Percentiles rank a stretch among this genome's conserved stretches.
These are phyloP conservation scores for Claviceps purpurea DNA, from an alignment of 2,329 filamentous ascomycete species.

Conservation along the genomic window DNA sequence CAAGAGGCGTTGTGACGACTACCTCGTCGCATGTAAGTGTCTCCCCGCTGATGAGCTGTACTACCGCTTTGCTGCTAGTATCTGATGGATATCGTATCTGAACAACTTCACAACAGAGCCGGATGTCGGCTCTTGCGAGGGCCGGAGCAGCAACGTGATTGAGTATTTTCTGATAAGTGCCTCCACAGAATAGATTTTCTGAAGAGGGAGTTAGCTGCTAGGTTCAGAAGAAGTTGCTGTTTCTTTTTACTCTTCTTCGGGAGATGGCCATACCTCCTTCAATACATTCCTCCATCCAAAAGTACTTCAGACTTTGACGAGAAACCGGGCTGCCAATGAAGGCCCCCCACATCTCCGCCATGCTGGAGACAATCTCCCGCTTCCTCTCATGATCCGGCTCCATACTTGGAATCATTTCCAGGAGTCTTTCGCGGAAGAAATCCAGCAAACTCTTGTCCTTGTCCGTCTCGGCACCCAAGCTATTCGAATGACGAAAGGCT, in stretches of 20 bases:
- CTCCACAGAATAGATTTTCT: slow-evolving; percentile 48
- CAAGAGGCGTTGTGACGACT: slow-evolving; percentile 54
- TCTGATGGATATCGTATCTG: slow-evolving; percentile 23
- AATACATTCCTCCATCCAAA: slow-evolving; percentile 67
- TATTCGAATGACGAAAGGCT: slow-evolving; percentile 54
- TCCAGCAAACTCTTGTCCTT: slow-evolving; percentile 35
- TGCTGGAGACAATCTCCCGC: slow-evolving; percentile 32
- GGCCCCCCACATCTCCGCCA: slow-evolving; percentile 54
- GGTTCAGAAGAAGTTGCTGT: background rate
- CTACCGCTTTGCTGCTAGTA: slow-evolving; percentile 21
- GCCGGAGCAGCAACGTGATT: slow-evolving; percentile 44
- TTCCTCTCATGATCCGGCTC: slow-evolving; percentile 25
- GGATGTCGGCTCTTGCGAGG: slow-evolving; percentile 39
- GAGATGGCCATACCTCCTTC: slow-evolving; percentile 41
- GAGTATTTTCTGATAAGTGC: slow-evolving; percentile 46
- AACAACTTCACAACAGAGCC: slow-evolving; percentile 33
- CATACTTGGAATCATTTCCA: slow-evolving; percentile 31
- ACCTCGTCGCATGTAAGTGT: slow-evolving; percentile 49
- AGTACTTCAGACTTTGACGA: slow-evolving; percentile 59
- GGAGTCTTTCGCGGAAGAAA: slow-evolving; percentile 35
- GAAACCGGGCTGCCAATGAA: slow-evolving; percentile 54
- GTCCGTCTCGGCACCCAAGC: slow-evolving; percentile 34
- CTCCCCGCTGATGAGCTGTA: slow-evolving; percentile 31
- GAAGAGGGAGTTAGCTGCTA: background rate
- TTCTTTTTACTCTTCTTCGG: background rate